Evolutionary conservation across 2,329 filamentous ascomycete genomes (phyloP).

Genomic region (Aspergillus luchuensis): DNA sequence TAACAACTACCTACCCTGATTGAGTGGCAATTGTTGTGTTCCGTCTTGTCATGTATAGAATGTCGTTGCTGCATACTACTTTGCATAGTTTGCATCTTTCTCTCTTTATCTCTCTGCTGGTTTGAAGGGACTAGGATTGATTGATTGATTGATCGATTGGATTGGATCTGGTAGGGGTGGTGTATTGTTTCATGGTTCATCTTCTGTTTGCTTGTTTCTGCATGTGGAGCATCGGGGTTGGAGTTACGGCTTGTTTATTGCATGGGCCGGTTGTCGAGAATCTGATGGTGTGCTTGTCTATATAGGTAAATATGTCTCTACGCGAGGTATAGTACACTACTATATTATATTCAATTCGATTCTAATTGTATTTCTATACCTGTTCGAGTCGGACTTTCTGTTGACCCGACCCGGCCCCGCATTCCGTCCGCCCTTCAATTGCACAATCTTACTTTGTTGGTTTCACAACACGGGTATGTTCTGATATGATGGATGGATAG

Average conservation of each 20-base stretch:
- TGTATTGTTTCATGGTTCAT: not conserved
- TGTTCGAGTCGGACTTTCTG: too few relatives aligned
- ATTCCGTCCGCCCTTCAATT: too few relatives aligned
- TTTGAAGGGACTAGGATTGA: slow-evolving; percentile 4
- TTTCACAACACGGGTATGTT: too few relatives aligned
- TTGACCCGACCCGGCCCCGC: too few relatives aligned
- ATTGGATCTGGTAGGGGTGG: not conserved
- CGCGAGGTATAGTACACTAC: too few relatives aligned
- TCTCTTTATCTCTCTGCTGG: slow-evolving; percentile 7
- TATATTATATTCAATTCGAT: too few relatives aligned
- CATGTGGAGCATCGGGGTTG: not conserved
- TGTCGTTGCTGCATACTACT: not conserved
- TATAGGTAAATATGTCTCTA: too few relatives aligned
- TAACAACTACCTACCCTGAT: slow-evolving; percentile 28
- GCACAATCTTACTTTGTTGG: too few relatives aligned
- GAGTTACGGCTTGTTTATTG: not conserved
- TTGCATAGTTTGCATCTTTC: not conserved
- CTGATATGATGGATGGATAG: too few relatives aligned
- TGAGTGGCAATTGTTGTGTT: slow-evolving; percentile 4
- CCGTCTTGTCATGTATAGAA: not conserved
- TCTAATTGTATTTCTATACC: too few relatives aligned
- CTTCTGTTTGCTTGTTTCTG: not conserved
- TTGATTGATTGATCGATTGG: not conserved
- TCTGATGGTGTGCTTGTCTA: not conserved
- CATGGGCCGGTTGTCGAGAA: not conserved